phyloP scores from a whole-genome alignment of 1,139 yeast genomes.

The Arxiozyma heterogenica region DNA sequence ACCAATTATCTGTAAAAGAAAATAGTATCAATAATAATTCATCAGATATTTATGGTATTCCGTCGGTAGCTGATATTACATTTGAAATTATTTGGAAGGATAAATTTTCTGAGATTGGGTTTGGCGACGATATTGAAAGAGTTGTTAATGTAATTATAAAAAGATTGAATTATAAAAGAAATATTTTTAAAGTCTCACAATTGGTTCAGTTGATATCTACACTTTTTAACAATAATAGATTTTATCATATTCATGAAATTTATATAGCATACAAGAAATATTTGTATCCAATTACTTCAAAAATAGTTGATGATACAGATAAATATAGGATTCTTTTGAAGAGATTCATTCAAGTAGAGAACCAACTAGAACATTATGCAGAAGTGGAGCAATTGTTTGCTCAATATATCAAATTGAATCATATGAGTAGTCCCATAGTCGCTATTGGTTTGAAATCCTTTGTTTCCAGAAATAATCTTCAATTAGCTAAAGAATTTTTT shows the following conservation, averaged over 20 bases:
- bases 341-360: slow-evolving; percentile 15
- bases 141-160: slow-evolving; percentile 10
- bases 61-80: slow-evolving; percentile 11
- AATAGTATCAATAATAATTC: background rate
- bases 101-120: slow-evolving; percentile 9
- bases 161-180: slow-evolving; percentile 7
- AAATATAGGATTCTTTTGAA: slow-evolving; percentile 11
- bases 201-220: slow-evolving; percentile 12
- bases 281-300: slow-evolving; percentile 5
- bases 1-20: no score
- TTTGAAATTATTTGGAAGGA: slow-evolving; percentile 9
- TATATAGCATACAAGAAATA: slow-evolving; percentile 11
- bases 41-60: slow-evolving; percentile 4
- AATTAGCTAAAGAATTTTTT: slow-evolving; percentile 28
- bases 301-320: background rate
- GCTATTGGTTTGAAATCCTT: slow-evolving; percentile 24
- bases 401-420: slow-evolving; percentile 20
- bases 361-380: slow-evolving; percentile 15
- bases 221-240: slow-evolving; percentile 9
- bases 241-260: slow-evolving; percentile 19
- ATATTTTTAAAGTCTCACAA: slow-evolving; percentile 15
- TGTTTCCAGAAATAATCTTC: slow-evolving; percentile 22
- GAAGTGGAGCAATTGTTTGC: slow-evolving; percentile 23
- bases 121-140: slow-evolving; percentile 9
- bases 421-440: slow-evolving; percentile 14